phyloP scores from a whole-genome alignment of 1,139 yeast genomes.

The Saccharomycopsis hybrid region DNA sequence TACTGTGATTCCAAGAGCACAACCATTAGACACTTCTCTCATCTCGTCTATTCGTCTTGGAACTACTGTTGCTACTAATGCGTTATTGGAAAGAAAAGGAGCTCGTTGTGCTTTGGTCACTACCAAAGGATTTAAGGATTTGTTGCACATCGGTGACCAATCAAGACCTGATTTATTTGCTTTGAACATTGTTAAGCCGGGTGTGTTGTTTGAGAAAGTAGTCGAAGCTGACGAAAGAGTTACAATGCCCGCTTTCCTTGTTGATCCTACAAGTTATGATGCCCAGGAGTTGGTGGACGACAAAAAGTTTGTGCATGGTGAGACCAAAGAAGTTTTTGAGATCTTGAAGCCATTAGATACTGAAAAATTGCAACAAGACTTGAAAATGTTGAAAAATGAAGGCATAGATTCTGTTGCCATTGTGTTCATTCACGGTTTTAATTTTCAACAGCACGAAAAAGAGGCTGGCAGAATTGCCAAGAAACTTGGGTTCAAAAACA shows the following conservation, averaged over 20 bases:
- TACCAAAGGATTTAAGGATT: slow-evolving; percentile 58
- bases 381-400: slow-evolving; percentile 22
- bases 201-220: slow-evolving; percentile 54
- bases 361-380: slow-evolving; percentile 24
- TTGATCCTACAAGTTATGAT: slow-evolving; percentile 40
- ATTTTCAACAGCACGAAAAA: slow-evolving; percentile 59
- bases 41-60: slow-evolving; percentile 70
- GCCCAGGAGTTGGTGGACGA: slow-evolving; percentile 26
- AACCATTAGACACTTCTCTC: slow-evolving; percentile 37
- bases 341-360: slow-evolving; percentile 29
- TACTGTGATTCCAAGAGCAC: slow-evolving; percentile 43
- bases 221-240: slow-evolving; percentile 68
- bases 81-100: slow-evolving; percentile 51
- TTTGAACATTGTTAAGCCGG: slow-evolving; percentile 50
- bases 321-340: slow-evolving; percentile 31
- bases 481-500: slow-evolving; percentile 50
- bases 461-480: slow-evolving; percentile 50
- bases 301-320: slow-evolving; percentile 29
- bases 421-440: slow-evolving; percentile 62
- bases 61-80: slow-evolving; percentile 76
- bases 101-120: slow-evolving; percentile 54
- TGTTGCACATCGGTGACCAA: slow-evolving; percentile 63
- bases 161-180: slow-evolving; percentile 66
- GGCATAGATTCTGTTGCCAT: slow-evolving; percentile 65
- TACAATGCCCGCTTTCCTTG: slow-evolving; percentile 59